Evolutionary conservation across 2,329 filamentous ascomycete genomes (phyloP).

Genomic region (Colletotrichum cordylinicola): DNA sequence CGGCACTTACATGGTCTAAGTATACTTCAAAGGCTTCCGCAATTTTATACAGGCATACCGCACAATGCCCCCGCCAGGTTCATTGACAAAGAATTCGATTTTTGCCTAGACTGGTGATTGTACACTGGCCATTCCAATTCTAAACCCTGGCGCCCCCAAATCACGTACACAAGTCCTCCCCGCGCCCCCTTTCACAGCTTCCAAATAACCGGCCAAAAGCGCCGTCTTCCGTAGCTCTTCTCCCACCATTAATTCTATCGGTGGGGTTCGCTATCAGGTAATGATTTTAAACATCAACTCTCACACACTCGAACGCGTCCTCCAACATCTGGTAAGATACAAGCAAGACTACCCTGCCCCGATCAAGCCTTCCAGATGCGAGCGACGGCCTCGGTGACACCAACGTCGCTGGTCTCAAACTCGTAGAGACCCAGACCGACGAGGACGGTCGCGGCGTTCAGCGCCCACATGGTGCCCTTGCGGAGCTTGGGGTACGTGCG

Average conservation of each 20-base stretch:
- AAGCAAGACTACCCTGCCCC: background rate
- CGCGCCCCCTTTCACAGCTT: background rate
- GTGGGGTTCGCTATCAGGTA: background rate
- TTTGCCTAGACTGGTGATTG: slow-evolving; percentile 22
- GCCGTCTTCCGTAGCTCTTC: background rate
- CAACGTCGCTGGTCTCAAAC: slow-evolving; percentile 98
- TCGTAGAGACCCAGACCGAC: slow-evolving; percentile 93
- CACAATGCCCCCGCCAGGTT: background rate
- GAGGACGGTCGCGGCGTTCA: slow-evolving; percentile 79
- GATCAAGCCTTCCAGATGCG: slow-evolving; percentile 83
- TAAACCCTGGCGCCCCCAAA: slow-evolving; percentile 21
- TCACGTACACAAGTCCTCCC: slow-evolving; percentile 9
- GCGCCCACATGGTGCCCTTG: slow-evolving; percentile 75
- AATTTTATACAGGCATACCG: background rate
- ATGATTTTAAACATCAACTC: background rate
- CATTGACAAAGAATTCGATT: slow-evolving; percentile 20
- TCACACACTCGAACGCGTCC: background rate
- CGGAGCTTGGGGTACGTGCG: slow-evolving; percentile 71
- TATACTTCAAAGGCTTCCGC: background rate
- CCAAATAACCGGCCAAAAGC: background rate
- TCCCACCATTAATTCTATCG: background rate
- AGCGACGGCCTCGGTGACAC: slow-evolving; percentile 87
- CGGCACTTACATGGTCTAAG: background rate
- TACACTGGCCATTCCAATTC: slow-evolving; percentile 21
- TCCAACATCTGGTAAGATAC: background rate